Base-by-base conservation (phyloP, 305 asterid genomes). In the Plantago rigida region DNA sequence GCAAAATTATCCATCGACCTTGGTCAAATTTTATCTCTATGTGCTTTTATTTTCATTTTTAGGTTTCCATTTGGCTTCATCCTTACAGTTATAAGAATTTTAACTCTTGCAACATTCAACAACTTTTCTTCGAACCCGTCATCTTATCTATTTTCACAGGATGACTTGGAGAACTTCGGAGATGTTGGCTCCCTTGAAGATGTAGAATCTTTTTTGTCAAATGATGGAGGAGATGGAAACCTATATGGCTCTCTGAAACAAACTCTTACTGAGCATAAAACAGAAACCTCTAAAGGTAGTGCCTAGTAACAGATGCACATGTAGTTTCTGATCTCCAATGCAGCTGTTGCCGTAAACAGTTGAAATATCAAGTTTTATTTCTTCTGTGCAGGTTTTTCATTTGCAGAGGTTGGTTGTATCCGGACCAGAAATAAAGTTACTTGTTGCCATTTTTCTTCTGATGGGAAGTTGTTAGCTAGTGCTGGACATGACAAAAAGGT, bases 401-500 rank as follows among this genome's bases (percentile, higher is more conserved):
- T 89, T 66, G 89, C 83, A 53, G 97, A 87, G 75, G 84, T 89
- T 77, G 93, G 94, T 58, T 89, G 97, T 72, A 83, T 83, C 70
- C 80, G 97, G 62, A 87, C 96, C 39, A 87, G 93, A 70, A 87
- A 81, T 71, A 93, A 85, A 80, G 95, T 93, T 69, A 85, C 94
- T 50, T 81, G 95, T 75, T 93, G 99, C 79, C 95, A 89, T 82
- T 93, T 93, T 66, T 93, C 99, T 65, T 87, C 96, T 7, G 97
- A 93, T 71, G 99, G 99, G 71, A 93, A 93, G 82, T 69, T 93
- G 67, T 79, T 93, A 68, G 99, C 97, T 60, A 93, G 94, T 81
- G 99, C 94, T 48, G 97, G 99, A 62, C 97, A 93, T 69, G 97
- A 81, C 72, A 75, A 81, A 69, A 81, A 78, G 83, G 86, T 80